Percentiles rank a stretch among this genome's conserved stretches.
phyloP scores from a whole-genome alignment of 2,329 filamentous ascomycete species.

The Alternaria sp. region DNA sequence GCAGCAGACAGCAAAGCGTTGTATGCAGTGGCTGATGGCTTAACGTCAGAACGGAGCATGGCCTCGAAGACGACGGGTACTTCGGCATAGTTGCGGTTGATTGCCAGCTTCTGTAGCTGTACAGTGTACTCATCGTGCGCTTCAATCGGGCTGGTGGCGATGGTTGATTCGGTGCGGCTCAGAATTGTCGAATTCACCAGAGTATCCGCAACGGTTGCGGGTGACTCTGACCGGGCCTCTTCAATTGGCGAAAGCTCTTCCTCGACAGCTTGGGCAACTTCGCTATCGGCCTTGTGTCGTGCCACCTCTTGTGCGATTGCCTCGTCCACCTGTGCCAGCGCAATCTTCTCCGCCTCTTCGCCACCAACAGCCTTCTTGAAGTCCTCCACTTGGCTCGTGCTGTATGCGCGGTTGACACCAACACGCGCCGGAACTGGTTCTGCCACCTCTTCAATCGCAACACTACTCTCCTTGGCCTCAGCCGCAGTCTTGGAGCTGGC shows the following conservation, averaged over 20 bases:
- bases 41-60: slow-evolving; percentile 82
- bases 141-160: slow-evolving; percentile 68
- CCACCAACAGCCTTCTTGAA: slow-evolving; percentile 64
- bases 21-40: slow-evolving; percentile 86
- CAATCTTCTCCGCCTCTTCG: slow-evolving; percentile 60
- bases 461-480: slow-evolving; percentile 49
- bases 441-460: slow-evolving; percentile 42
- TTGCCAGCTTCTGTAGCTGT: slow-evolving; percentile 77
- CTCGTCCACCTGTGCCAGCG: slow-evolving; percentile 83
- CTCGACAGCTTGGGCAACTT: slow-evolving; percentile 48
- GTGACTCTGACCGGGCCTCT: slow-evolving; percentile 44
- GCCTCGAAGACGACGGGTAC: slow-evolving; percentile 91
- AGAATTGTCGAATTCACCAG: slow-evolving; percentile 39
- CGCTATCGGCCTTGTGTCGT: slow-evolving; percentile 62
- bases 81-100: slow-evolving; percentile 78
- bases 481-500: slow-evolving; percentile 52
- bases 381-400: slow-evolving; percentile 66
- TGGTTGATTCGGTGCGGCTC: slow-evolving; percentile 55
- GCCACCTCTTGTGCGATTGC: slow-evolving; percentile 82
- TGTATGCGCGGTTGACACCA: slow-evolving; percentile 60
- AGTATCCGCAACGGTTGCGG: slow-evolving; percentile 43
- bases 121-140: slow-evolving; percentile 76
- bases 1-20: slow-evolving; percentile 87
- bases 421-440: slow-evolving; percentile 42
- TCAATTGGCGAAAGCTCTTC: slow-evolving; percentile 43